Evolutionary conservation across 1,139 yeast species (phyloP).

Genomic region (Yamadazyma sp.): DNA sequence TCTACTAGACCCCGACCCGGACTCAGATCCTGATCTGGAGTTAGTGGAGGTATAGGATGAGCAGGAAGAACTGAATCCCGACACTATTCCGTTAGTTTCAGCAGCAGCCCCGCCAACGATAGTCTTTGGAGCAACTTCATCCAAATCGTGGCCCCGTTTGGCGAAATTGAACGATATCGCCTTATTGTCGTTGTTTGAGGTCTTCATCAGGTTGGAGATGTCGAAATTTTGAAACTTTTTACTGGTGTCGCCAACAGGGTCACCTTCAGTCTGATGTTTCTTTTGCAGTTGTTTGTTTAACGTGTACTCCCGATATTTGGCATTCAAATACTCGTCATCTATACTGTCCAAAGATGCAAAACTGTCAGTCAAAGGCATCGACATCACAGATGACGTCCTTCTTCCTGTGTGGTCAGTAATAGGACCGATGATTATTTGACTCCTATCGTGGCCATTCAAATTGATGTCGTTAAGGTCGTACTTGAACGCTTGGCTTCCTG

Average conservation of each 20-base stretch:
- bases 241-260: constrained; percentile 19
- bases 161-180: constrained; percentile 14
- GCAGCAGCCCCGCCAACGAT: constrained; percentile 5
- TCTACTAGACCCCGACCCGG: neutral
- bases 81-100: neutral
- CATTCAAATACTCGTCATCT: constrained; percentile 54
- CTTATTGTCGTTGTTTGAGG: constrained; percentile 7
- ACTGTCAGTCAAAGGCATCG: constrained; percentile 68
- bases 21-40: neutral
- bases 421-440: constrained; percentile 34
- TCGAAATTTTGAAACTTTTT: constrained; percentile 41
- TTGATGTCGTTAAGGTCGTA: neutral
- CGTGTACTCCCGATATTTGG: constrained; percentile 37
- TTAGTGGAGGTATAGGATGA: neutral
- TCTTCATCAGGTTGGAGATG: constrained; percentile 38
- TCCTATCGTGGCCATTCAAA: neutral
- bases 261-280: constrained; percentile 3
- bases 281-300: constrained; percentile 12
- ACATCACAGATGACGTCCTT: constrained; percentile 39
- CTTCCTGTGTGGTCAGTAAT: constrained; percentile 19
- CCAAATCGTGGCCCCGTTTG: constrained; percentile 9
- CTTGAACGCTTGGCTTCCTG: constrained; percentile 2
- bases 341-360: constrained; percentile 77
- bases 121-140: constrained; percentile 25
- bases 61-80: constrained; percentile 1